Conservation (phyloP, 2,329 filamentous ascomycete species). For the Rutstroemia sp. region DNA sequence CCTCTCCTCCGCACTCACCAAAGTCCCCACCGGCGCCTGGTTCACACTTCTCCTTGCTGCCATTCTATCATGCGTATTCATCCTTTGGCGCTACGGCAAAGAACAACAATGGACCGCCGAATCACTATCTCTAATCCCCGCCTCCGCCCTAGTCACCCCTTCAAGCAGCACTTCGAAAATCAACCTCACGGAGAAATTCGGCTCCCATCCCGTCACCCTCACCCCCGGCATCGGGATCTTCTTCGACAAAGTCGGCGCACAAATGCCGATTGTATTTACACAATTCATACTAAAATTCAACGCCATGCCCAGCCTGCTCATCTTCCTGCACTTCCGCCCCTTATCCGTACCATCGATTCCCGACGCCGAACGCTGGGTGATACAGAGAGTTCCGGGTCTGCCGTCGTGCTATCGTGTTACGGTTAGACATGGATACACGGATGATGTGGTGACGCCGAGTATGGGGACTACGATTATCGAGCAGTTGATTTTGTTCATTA, state of each 20-base stretch:
- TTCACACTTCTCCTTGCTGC: conserved; percentile 62
- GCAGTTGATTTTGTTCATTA: conserved; percentile 46
- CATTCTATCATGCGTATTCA: conserved; percentile 56
- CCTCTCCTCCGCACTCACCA: conserved; percentile 61
- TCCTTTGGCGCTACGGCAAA: conserved; percentile 74
- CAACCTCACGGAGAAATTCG: conserved; percentile 33
- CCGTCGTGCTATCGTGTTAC: conserved; percentile 62
- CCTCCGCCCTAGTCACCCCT: conserved; percentile 41
- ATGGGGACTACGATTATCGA: conserved; percentile 52
- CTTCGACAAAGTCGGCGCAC: conserved; percentile 68
- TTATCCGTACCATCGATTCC: conserved; percentile 51
- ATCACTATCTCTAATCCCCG: conserved; percentile 42
- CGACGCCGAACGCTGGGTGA: conserved; percentile 39
- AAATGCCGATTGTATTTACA: conserved; percentile 59
- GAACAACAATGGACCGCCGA: conserved; percentile 70
- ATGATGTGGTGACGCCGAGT: conserved; percentile 60
- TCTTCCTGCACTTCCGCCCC: conserved; percentile 68
- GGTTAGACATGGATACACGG: conserved; percentile 65
- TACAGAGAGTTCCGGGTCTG: conserved; percentile 32
- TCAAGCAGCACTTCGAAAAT: conserved; percentile 24
- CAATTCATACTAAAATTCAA: conserved; percentile 68
- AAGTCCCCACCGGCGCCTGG: conserved; percentile 72
- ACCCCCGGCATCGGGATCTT: conserved; percentile 61
- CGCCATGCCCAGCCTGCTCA: conserved; percentile 57
- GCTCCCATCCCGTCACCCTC: conserved; percentile 34